These are phyloP conservation scores for Lactarius sp. DNA, from an alignment of 768 basidiomycete species.

Conservation along the genomic window DNA sequence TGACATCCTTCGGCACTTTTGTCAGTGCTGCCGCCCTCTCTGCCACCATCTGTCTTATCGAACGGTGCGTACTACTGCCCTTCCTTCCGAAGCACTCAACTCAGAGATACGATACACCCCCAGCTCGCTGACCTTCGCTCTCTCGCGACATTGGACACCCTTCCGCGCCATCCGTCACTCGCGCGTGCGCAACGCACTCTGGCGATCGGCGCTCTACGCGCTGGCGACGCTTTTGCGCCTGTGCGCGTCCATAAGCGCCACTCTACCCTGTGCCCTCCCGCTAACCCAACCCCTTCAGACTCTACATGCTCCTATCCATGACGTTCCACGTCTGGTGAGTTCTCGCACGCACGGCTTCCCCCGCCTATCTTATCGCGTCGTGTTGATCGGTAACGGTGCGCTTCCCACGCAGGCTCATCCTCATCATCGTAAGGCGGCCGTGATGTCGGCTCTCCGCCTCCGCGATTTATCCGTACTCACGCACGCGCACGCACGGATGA, in stretches of 20 bases:
- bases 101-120: background rate
- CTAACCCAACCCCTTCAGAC: constrained; percentile 33
- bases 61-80: constrained; percentile 43
- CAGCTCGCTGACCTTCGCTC: constrained; percentile 48
- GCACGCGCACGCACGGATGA: background rate
- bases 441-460: background rate
- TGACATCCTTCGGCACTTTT: constrained; percentile 49
- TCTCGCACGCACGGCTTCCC: no score
- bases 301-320: constrained; percentile 74
- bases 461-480: background rate
- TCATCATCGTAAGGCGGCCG: constrained; percentile 42
- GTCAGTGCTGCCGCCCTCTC: constrained; percentile 43
- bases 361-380: background rate
- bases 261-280: background rate
- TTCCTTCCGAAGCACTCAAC: background rate
- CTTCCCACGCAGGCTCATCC: constrained; percentile 38
- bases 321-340: constrained; percentile 65
- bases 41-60: constrained; percentile 44
- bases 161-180: constrained; percentile 36
- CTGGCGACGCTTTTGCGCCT: constrained; percentile 54
- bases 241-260: constrained; percentile 39
- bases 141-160: constrained; percentile 49
- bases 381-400: background rate
- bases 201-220: constrained; percentile 54
- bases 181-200: constrained; percentile 43